These are phyloP conservation scores for Rhodamnia rubescens DNA, from an alignment of 345 rosid species.

Conservation along the genomic window DNA sequence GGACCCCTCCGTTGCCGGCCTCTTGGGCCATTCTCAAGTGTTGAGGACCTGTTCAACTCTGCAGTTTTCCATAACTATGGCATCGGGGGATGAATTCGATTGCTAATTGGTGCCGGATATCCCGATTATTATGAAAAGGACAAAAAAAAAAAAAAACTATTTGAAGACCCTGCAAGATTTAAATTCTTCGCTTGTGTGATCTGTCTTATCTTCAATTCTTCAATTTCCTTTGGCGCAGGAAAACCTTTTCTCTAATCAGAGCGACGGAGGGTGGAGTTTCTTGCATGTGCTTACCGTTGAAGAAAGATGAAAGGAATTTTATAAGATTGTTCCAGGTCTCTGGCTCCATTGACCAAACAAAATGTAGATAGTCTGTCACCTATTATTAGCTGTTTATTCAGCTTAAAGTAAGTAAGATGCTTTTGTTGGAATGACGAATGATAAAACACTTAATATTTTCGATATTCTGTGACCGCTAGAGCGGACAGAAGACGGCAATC, in stretches of 20 bases:
- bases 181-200: not conserved
- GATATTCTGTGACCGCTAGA: not conserved
- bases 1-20: not conserved
- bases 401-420: not conserved
- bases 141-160: not conserved
- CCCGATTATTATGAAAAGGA: not conserved
- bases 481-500: not conserved
- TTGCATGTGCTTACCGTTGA: not conserved
- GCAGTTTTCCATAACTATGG: not conserved
- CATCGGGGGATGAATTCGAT: not conserved
- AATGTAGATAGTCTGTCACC: not conserved
- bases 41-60: not conserved
- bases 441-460: not conserved
- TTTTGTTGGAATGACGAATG: not conserved
- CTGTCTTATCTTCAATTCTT: not conserved
- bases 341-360: not conserved
- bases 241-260: not conserved
- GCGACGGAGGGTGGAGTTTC: not conserved
- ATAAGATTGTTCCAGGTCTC: not conserved
- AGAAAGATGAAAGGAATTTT: not conserved
- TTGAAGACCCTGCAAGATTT: not conserved
- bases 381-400: not conserved
- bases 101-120: not conserved
- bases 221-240: not conserved
- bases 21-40: not conserved